Evolutionary conservation across 495 filamentous ascomycete genomes (phyloP), one percentile per base, ranked within the genome.

Genomic region (Haplographium delicatum): DNA sequence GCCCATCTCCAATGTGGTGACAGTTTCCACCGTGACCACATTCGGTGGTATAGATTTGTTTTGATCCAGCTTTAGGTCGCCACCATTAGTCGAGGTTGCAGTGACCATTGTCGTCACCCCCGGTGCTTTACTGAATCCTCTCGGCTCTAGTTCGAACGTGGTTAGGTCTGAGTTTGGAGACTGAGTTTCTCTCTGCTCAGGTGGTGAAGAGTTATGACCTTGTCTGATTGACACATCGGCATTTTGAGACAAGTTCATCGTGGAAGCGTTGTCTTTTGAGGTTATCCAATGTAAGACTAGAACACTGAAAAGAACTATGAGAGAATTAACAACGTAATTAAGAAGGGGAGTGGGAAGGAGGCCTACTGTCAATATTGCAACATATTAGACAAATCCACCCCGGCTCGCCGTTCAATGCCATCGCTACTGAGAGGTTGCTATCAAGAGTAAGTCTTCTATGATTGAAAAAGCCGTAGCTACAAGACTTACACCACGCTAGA

Each of bases 341-440:
- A 49, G 40, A 15, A 22, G 26, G 42, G 43, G 20, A 9, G 35
- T 30, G 31, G 38, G 31, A 50, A 33, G 19, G 7, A 22, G 10
- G 58, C 69, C 51, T 45, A 75, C 72, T 72, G 48, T 80, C 75
- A 42, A 68, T 69, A 56, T 78, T 78, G 53, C 75, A 80, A 51
- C 72, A 76, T 68, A 76, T 76, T 27, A 80, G 62, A 56, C 71
- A 80, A 9, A 78, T 68, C 76, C 76, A 80, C 24, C 70, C 75
- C 3, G 70, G 76, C 50, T 80, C 76, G 30, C 76, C 75, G 28
- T 72, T 60, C 8, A 77, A 67, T 0, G 63, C 68, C 64, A 73
- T 70, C 15, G 78, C 64, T 0, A 76, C 65, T 8, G 71, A 67
- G 6, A 80, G 61, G 58, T 80, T 80, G n/a, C 72, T 75, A 24